Evolutionary conservation across 176 grass and related monocot genomes (phyloP).

Genomic region (Rhynchospora pubera): DNA sequence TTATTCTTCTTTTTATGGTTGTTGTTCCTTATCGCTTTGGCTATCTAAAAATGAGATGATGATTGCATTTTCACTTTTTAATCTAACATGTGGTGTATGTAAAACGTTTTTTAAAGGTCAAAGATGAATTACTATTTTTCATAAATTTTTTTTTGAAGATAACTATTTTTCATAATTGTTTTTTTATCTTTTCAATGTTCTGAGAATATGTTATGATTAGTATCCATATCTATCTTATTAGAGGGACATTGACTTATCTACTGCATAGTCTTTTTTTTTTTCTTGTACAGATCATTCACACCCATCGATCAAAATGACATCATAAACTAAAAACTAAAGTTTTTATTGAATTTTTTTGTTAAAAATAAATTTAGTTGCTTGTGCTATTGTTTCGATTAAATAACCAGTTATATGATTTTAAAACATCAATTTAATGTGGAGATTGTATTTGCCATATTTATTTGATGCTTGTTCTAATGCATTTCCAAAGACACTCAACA

Average conservation of each 20-base stretch:
- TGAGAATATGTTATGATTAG: neutral
- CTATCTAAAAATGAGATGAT: neutral
- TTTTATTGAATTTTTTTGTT: neutral
- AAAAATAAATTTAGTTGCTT: neutral
- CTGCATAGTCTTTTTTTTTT: neutral
- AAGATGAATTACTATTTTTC: neutral
- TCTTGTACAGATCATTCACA: neutral
- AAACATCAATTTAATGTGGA: neutral
- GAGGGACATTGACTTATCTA: neutral
- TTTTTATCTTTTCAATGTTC: neutral
- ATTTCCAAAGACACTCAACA: neutral
- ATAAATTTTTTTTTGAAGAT: neutral
- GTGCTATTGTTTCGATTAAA: neutral
- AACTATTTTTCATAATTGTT: neutral
- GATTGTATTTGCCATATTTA: neutral
- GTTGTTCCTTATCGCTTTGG: neutral
- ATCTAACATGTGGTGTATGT: neutral
- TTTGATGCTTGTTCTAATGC: neutral
- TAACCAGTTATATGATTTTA: neutral
- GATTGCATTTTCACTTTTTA: neutral
- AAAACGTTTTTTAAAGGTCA: neutral
- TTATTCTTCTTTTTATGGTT: neutral
- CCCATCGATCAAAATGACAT: neutral
- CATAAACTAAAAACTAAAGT: neutral
- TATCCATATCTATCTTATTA: neutral